Base-by-base conservation (phyloP, 148 eudicot species). In the Heliamphora exappendiculata region DNA sequence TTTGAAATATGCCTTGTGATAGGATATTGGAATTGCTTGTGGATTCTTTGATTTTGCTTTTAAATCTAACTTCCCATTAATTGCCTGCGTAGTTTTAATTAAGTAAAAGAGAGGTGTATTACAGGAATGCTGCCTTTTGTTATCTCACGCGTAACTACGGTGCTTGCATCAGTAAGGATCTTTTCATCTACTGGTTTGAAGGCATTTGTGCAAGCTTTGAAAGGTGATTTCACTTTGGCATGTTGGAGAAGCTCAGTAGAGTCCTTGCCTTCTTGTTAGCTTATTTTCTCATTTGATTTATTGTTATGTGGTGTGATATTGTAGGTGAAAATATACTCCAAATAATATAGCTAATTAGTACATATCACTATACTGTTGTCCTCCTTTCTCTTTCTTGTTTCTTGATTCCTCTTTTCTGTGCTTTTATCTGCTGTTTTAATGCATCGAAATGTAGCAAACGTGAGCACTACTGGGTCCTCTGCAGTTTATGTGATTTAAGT, bases 101-200 rank as follows among this genome's bases (percentile, higher is more conserved):
- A 34, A 72, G 63, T 55, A 12, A 22, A 58, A 31, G 54, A 53
- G 63, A 51, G 19, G 49, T 74, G 19, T 80, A 34, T 79, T 75
- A 81, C 94, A 95, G 98, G 99, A 89, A 87, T 84, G 97, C 97
- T 68, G 88, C 88, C 71, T 85, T 95, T 77, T 95, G 88, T 75
- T 84, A 59, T 76, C 86, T 95, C 26, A 80, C 81, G 54, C 82
- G 60, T 63, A 84, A 85, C 73, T 91, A 89, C 82, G 74, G 74
- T 75, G 73, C 59, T 60, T 91, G 91, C 54, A 75, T 95, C 76
- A 79, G 84, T 62, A 85, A 81, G 81, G 92, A 87, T 82, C 87
- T 89, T 65, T 81, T 89, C 33, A 69, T 81, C 79, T 86, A 83
- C 82, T 95, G 99, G 93, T 91, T 92, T 88, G 90, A 85, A 81